phyloP scores from a whole-genome alignment of 352 stramenopile species.

The Phytophthora aleatoria region DNA sequence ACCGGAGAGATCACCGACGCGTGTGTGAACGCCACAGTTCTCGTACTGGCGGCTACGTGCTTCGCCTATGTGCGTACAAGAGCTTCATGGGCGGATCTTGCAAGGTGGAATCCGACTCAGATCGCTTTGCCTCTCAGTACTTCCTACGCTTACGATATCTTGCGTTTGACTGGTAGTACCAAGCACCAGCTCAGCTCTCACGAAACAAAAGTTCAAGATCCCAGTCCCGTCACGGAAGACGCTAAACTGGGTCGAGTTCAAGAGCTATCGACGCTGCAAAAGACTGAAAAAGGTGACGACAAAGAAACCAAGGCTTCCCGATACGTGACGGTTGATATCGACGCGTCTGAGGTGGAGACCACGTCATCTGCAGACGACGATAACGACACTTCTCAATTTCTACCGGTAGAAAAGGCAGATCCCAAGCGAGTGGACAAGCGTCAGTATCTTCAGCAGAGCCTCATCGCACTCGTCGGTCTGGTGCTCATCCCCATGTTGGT shows the following conservation, averaged over 20 bases:
- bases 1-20: slow-evolving; percentile 37
- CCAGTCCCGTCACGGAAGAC: not conserved
- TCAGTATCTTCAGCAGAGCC: not conserved
- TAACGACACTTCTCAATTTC: not conserved
- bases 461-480: not conserved
- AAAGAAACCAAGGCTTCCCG: not conserved
- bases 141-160: not conserved
- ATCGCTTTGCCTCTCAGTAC: not conserved
- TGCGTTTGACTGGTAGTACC: not conserved
- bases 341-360: not conserved
- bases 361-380: not conserved
- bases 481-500: not conserved
- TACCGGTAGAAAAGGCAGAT: not conserved
- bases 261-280: not conserved
- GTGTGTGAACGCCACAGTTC: slow-evolving; percentile 16
- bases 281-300: not conserved
- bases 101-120: slow-evolving; percentile 32
- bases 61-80: slow-evolving; percentile 30
- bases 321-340: not conserved
- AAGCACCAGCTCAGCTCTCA: not conserved
- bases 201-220: not conserved
- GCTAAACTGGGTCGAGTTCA: not conserved
- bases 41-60: slow-evolving; percentile 15
- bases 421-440: not conserved
- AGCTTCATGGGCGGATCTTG: slow-evolving; percentile 31